Conservation (phyloP, 169 alveolate species). For the Cryptosporidium andersoni region DNA sequence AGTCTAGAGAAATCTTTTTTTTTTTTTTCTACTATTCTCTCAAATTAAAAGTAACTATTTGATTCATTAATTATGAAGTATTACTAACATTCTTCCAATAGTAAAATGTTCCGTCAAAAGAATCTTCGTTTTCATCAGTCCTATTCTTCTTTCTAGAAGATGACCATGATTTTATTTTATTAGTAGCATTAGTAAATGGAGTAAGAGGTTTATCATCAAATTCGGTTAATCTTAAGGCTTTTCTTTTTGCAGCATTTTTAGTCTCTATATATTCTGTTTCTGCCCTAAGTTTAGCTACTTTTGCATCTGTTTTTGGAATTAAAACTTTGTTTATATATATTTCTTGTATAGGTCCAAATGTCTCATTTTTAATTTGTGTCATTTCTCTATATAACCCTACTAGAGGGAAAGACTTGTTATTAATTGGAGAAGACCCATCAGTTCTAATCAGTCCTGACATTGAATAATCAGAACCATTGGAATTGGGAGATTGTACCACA, state of each 20-base stretch:
- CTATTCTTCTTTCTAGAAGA: slow-evolving; percentile 5
- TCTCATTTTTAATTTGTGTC: background rate
- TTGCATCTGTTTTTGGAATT: slow-evolving; percentile 53
- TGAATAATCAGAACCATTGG: no score
- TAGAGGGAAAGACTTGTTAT: slow-evolving; percentile 12
- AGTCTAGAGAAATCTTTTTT: no score
- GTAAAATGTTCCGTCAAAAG: slow-evolving; percentile 43
- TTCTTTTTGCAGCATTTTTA: slow-evolving; percentile 33
- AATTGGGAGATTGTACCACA: no score
- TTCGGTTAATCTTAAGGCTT: slow-evolving; percentile 8
- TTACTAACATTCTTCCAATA: slow-evolving; percentile 17
- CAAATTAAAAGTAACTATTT: no score
- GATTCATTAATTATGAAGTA: background rate
- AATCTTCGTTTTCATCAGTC: slow-evolving; percentile 7
- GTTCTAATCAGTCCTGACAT: no score
- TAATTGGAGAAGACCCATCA: no score
- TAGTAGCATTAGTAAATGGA: background rate
- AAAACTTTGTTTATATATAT: slow-evolving; percentile 30
- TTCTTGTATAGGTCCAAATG: background rate
- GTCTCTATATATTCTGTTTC: slow-evolving; percentile 67
- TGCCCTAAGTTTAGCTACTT: slow-evolving; percentile 47
- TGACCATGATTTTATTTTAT: slow-evolving; percentile 2
- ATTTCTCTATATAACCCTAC: slow-evolving; percentile 46
- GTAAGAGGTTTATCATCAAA: slow-evolving; percentile 9
- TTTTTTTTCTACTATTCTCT: no score